These are phyloP conservation scores for Trebouxia sp. DNA, from an alignment of 139 green algal genomes.

Conservation along the genomic window DNA sequence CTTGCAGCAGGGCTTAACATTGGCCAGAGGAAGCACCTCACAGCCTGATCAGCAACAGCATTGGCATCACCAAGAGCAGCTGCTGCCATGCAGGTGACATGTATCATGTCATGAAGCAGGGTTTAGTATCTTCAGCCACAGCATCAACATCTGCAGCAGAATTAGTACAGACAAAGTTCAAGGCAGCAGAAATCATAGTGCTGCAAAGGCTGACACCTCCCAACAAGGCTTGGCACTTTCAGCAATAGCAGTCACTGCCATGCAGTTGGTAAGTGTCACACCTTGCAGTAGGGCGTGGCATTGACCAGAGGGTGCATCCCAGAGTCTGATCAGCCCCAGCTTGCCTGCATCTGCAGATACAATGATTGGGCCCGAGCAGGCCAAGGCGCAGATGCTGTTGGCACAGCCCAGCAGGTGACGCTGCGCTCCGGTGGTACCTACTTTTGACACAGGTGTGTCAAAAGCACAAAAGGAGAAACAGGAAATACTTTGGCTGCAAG, in stretches of 20 bases:
- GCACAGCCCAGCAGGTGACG: constrained; percentile 68
- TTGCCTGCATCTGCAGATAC: constrained; percentile 74
- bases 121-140: too few species aligned
- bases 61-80: too few species aligned
- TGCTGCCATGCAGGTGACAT: too few species aligned
- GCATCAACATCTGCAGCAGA: too few species aligned
- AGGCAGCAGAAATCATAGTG: too few species aligned
- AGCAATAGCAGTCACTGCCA: too few species aligned
- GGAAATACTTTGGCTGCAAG: too few species aligned
- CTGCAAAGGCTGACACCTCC: too few species aligned
- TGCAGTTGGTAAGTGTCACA: constrained; percentile 4
- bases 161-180: too few species aligned
- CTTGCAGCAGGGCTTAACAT: constrained; percentile 61
- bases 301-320: constrained; percentile 57
- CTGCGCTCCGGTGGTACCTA: constrained; percentile 40
- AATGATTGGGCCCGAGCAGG: constrained; percentile 59
- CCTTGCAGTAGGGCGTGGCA: constrained; percentile 63
- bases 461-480: too few species aligned
- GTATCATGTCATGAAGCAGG: too few species aligned
- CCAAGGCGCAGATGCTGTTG: constrained; percentile 58
- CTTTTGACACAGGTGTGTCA: neutral
- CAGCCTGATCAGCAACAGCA: constrained; percentile 59
- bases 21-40: constrained; percentile 64
- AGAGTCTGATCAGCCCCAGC: constrained; percentile 67
- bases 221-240: too few species aligned